Percentiles rank a stretch among this genome's conserved stretches.
These are phyloP conservation scores for Boletus edulis DNA, from an alignment of 768 basidiomycete genomes.

Conservation along the genomic window DNA sequence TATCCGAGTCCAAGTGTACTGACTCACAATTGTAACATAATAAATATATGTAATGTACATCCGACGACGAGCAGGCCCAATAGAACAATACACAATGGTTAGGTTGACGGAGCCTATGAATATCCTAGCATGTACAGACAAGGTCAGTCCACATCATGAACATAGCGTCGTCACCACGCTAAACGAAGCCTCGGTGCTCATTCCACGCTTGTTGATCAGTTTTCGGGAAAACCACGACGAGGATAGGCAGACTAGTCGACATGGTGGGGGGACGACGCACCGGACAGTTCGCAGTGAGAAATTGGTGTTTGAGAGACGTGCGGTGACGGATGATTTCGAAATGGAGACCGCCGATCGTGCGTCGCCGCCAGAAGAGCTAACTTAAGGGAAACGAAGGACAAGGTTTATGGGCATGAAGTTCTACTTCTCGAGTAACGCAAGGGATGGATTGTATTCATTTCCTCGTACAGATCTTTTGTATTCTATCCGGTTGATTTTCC, in stretches of 20 bases:
- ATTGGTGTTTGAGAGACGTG: conserved; percentile 8
- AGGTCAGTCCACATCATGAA: too few relatives aligned
- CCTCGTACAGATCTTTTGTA: too few relatives aligned
- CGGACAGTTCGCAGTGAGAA: conserved; percentile 1
- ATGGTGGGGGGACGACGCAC: background rate
- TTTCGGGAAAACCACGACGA: conserved; percentile 17
- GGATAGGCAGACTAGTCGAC: background rate
- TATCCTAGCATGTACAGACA: too few relatives aligned
- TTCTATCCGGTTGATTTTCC: too few relatives aligned
- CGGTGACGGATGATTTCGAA: conserved; percentile 3
- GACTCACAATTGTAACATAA: too few relatives aligned
- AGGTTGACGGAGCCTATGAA: too few relatives aligned
- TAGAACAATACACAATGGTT: too few relatives aligned
- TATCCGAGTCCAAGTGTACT: too few relatives aligned
- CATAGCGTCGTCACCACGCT: conserved; percentile 10
- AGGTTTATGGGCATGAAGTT: too few relatives aligned
- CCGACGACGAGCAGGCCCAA: too few relatives aligned
- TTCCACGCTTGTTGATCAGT: conserved; percentile 19
- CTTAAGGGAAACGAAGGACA: background rate
- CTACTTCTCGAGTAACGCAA: background rate
- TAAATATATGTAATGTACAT: too few relatives aligned
- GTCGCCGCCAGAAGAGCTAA: background rate
- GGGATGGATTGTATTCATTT: too few relatives aligned
- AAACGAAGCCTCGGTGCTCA: conserved; percentile 16
- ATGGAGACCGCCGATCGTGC: background rate